Evolutionary conservation across 305 asterid species (phyloP).

Genomic region (Fraxinus nigra): DNA sequence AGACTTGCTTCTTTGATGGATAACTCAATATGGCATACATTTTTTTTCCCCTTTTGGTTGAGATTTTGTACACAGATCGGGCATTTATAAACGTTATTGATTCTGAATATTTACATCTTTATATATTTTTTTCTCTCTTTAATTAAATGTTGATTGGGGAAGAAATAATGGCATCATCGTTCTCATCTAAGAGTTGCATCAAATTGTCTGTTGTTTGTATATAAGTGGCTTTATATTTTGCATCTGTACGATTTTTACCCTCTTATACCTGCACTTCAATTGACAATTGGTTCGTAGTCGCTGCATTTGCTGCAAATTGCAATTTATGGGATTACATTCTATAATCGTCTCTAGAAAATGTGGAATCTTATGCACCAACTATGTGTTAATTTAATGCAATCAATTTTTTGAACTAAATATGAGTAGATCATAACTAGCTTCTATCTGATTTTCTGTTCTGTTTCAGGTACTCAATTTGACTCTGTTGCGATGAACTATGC

Average conservation of each 20-base stretch:
- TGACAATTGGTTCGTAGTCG: background rate
- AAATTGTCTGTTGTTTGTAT: constrained; percentile 4
- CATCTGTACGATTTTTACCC: background rate
- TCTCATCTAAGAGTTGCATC: constrained; percentile 15
- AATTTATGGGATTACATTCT: background rate
- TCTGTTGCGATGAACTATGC: constrained; percentile 4
- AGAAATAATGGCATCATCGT: background rate
- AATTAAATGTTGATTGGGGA: background rate
- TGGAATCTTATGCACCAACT: background rate
- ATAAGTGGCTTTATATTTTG: background rate
- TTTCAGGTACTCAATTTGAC: constrained; percentile 18
- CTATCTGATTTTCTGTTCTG: constrained; percentile 2
- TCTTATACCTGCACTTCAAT: background rate
- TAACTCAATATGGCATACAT: background rate
- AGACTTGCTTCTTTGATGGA: background rate
- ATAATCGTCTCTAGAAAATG: background rate
- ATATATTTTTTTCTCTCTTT: background rate
- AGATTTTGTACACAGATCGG: constrained; percentile 2
- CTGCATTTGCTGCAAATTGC: constrained; percentile 5
- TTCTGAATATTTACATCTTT: background rate
- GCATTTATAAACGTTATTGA: background rate
- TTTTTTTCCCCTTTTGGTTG: background rate
- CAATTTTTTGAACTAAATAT: background rate
- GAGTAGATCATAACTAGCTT: constrained; percentile 5
- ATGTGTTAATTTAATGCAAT: background rate